phyloP scores from a whole-genome alignment of 75 land plant genomes.

The Pseudotsuga menziesii region DNA sequence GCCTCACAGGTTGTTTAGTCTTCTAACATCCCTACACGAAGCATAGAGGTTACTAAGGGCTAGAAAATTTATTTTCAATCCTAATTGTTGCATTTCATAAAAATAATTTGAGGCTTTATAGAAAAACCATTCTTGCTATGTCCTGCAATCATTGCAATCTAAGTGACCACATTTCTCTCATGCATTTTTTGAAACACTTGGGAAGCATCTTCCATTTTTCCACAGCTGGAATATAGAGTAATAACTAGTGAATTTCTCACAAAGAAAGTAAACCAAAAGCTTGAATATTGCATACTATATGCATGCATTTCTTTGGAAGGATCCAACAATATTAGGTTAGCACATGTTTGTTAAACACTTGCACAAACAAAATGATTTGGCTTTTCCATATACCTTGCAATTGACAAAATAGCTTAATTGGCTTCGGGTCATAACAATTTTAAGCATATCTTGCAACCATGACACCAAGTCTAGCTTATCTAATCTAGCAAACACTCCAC shows the following conservation, averaged over 20 bases:
- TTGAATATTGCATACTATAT: not conserved
- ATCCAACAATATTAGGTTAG: not conserved
- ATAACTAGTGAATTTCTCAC: constrained; percentile 70
- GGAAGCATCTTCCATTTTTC: constrained; percentile 21
- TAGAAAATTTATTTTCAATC: constrained; percentile 12
- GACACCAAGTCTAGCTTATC: not conserved
- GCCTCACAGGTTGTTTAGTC: no score
- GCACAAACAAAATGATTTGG: not conserved
- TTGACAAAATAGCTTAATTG: not conserved
- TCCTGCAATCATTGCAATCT: constrained; percentile 60
- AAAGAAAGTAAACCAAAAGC: not conserved
- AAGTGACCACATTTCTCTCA: constrained; percentile 49
- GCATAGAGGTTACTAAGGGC: constrained; percentile 2
- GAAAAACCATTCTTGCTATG: constrained; percentile 23
- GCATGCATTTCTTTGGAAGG: not conserved
- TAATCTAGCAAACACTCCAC: constrained; percentile 8
- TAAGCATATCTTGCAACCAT: not conserved
- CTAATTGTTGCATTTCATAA: constrained; percentile 26
- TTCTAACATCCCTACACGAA: not conserved
- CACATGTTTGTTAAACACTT: not conserved
- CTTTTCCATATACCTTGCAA: not conserved
- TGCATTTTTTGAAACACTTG: constrained; percentile 49
- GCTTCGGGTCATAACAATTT: constrained; percentile 1
- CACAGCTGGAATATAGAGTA: constrained; percentile 53
- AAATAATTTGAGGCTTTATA: constrained; percentile 37